Conservation (phyloP, 1,284 basidiomycete species). For the Puccinia hordei region DNA sequence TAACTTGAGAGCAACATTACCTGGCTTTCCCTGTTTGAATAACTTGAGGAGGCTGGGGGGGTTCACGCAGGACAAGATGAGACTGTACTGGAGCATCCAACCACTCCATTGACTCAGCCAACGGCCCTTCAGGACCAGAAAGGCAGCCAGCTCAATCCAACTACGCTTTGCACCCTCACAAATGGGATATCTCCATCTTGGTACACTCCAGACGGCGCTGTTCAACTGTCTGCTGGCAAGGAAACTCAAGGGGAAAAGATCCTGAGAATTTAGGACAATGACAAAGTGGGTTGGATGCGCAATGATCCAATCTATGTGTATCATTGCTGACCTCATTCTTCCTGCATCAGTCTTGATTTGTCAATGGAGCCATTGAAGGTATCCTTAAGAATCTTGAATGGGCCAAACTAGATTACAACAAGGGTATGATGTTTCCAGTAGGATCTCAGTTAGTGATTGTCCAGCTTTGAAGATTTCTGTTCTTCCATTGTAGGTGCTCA, state of each 20-base stretch:
- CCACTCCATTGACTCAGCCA: too few species aligned
- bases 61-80: not conserved
- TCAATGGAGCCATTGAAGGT: conserved; percentile 79
- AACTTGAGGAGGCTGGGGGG: too few species aligned
- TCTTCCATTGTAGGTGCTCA: conserved; percentile 34
- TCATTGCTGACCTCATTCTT: not conserved
- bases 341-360: conserved; percentile 70
- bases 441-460: conserved; percentile 27
- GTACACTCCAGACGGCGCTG: conserved; percentile 90
- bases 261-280: conserved; percentile 91
- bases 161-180: conserved; percentile 95
- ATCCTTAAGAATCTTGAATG: conserved; percentile 77
- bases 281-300: conserved; percentile 66
- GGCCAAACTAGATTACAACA: conserved; percentile 91
- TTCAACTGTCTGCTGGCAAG: conserved; percentile 87
- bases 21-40: too few species aligned
- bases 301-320: not conserved
- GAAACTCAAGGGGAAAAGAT: conserved; percentile 80
- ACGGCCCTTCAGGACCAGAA: not conserved
- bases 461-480: conserved; percentile 1
- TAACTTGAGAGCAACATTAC: too few species aligned
- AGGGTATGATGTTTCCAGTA: conserved; percentile 67
- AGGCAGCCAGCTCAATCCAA: conserved; percentile 53
- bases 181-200: conserved; percentile 89
- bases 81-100: not conserved